Evolutionary conservation across 306 rosid species (phyloP).

Genomic region (Cucurbita argyrosperma): DNA sequence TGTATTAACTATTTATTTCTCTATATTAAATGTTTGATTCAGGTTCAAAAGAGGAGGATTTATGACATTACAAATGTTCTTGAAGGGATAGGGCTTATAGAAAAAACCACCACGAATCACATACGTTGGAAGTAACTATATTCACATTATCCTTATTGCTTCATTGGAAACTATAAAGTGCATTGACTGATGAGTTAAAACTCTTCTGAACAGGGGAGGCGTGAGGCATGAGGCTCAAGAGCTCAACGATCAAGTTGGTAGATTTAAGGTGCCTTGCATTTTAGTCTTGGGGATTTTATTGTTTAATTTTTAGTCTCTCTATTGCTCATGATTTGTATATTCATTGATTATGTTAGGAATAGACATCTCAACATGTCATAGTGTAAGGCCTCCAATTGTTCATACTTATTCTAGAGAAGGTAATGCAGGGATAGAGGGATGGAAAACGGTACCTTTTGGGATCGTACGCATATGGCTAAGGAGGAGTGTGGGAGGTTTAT

Average conservation of each 20-base stretch:
- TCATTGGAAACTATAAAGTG: conserved; percentile 1
- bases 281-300: background rate
- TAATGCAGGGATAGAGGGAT: too few species aligned
- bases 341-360: background rate
- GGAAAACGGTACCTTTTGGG: too few species aligned
- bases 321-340: background rate
- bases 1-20: background rate
- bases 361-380: background rate
- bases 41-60: conserved; percentile 80
- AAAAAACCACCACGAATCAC: conserved; percentile 67
- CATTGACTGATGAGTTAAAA: background rate
- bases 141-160: background rate
- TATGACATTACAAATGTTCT: conserved; percentile 83
- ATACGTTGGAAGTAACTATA: conserved; percentile 68
- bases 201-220: conserved; percentile 32
- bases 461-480: too few species aligned
- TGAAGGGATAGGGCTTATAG: conserved; percentile 71
- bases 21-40: conserved; percentile 6
- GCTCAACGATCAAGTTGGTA: conserved; percentile 28
- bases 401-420: too few species aligned
- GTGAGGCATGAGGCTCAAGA: conserved; percentile 20
- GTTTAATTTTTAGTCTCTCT: background rate
- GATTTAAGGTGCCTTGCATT: conserved; percentile 24
- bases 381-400: too few species aligned
- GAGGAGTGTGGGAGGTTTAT: too few species aligned